These are phyloP conservation scores for Candida coquimbonensis DNA, from an alignment of 805 yeast genomes.

Conservation along the genomic window DNA sequence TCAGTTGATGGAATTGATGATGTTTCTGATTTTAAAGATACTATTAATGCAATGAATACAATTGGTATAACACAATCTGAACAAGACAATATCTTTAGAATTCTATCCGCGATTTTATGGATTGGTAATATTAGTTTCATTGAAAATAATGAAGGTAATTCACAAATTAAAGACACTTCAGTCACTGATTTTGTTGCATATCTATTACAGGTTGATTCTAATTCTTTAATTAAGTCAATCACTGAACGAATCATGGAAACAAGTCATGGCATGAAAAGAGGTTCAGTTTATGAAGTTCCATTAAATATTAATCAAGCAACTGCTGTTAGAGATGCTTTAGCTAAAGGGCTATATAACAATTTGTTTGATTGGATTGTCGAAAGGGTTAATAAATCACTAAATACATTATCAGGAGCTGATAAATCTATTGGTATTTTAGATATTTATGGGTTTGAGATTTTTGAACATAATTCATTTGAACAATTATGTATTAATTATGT, in stretches of 20 bases:
- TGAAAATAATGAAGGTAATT: slow-evolving; percentile 84
- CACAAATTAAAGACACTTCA: slow-evolving; percentile 72
- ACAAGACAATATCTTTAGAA: slow-evolving; percentile 84
- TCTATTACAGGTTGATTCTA: slow-evolving; percentile 71
- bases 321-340: slow-evolving; percentile 91
- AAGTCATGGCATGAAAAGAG: slow-evolving; percentile 80
- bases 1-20: slow-evolving; percentile 86
- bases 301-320: slow-evolving; percentile 87
- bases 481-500: slow-evolving; percentile 94
- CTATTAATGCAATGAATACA: slow-evolving; percentile 76
- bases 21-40: slow-evolving; percentile 67
- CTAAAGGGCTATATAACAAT: slow-evolving; percentile 89
- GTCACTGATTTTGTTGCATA: slow-evolving; percentile 96
- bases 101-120: slow-evolving; percentile 85
- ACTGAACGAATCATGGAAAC: slow-evolving; percentile 85
- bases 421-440: slow-evolving; percentile 90
- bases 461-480: slow-evolving; percentile 91
- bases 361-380: slow-evolving; percentile 95
- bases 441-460: slow-evolving; percentile 94
- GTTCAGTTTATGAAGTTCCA: slow-evolving; percentile 92
- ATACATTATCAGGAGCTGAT: slow-evolving; percentile 39
- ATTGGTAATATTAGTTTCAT: slow-evolving; percentile 84
- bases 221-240: slow-evolving; percentile 56
- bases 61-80: slow-evolving; percentile 80
- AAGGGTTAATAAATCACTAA: slow-evolving; percentile 78